Conservation (phyloP, 73 alveolate species). For the Paramecium biaurelia region DNA sequence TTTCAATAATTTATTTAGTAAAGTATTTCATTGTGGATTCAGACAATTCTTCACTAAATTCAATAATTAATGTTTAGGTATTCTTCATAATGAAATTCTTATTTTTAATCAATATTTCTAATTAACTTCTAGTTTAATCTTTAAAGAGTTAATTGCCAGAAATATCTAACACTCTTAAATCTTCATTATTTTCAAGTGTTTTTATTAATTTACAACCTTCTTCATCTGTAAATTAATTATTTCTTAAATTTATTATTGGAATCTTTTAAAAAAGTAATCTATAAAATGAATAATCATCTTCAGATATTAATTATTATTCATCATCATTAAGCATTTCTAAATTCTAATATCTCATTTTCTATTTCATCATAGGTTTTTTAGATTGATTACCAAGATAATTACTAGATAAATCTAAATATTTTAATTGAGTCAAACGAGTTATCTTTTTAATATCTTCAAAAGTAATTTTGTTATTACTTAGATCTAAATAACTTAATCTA, state of each 20-base stretch:
- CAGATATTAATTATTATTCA: background rate
- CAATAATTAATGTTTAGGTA: background rate
- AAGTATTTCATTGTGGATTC: conserved; percentile 4
- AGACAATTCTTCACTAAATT: background rate
- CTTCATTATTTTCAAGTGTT: background rate
- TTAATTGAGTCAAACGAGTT: background rate
- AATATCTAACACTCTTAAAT: conserved; percentile 16
- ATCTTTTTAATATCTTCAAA: conserved; percentile 6
- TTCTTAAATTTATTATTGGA: background rate
- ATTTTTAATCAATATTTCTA: background rate
- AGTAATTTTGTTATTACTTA: background rate
- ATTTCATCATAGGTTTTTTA: conserved; percentile 3
- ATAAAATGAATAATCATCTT: conserved; percentile 1
- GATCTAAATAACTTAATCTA: conserved; percentile 29
- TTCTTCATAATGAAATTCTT: background rate
- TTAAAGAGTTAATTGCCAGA: background rate
- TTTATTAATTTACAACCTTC: background rate
- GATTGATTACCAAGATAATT: background rate
- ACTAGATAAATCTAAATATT: conserved; percentile 4
- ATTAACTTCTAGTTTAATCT: background rate
- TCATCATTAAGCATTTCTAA: background rate
- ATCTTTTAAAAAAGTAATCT: background rate
- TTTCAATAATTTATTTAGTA: background rate
- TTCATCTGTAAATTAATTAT: conserved; percentile 28
- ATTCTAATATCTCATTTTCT: background rate